These are phyloP conservation scores for Escovopsis sp. DNA, from an alignment of 2,329 filamentous ascomycete species.

Conservation along the genomic window DNA sequence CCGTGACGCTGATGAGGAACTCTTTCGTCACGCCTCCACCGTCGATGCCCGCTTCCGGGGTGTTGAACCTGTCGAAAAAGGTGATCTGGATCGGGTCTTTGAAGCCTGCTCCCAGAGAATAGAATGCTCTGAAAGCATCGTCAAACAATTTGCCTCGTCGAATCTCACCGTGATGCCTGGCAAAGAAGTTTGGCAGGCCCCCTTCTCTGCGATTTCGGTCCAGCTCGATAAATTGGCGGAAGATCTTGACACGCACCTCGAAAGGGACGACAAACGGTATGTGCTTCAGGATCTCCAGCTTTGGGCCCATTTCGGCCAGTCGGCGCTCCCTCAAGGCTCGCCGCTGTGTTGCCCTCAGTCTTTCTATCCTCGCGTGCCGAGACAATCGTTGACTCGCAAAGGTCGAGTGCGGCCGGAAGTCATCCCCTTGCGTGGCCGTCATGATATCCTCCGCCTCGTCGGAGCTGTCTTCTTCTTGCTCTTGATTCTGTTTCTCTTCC, in stretches of 20 bases:
- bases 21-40: constrained; percentile 96
- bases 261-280: constrained; percentile 98
- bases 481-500: constrained; percentile 68
- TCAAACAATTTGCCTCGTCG: constrained; percentile 66
- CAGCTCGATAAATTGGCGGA: constrained; percentile 76
- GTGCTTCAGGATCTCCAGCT: constrained; percentile 80
- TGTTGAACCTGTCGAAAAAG: constrained; percentile 83
- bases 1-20: constrained; percentile 79
- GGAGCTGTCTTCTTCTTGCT: constrained; percentile 15
- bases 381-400: constrained; percentile 43
- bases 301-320: constrained; percentile 66
- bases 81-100: constrained; percentile 96
- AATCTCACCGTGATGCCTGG: constrained; percentile 64
- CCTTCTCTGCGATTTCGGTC: constrained; percentile 33
- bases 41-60: constrained; percentile 84
- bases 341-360: constrained; percentile 47
- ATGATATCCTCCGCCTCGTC: constrained; percentile 19
- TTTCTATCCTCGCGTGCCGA: constrained; percentile 49
- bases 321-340: constrained; percentile 55
- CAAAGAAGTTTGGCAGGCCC: constrained; percentile 15
- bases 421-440: constrained; percentile 15
- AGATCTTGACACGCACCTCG: constrained; percentile 77
- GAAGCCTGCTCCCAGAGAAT: constrained; percentile 61
- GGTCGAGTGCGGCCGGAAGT: constrained; percentile 17
- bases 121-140: constrained; percentile 77